Conservation (phyloP, 108 stramenopile genomes). For the Conticribra weissflogii region DNA sequence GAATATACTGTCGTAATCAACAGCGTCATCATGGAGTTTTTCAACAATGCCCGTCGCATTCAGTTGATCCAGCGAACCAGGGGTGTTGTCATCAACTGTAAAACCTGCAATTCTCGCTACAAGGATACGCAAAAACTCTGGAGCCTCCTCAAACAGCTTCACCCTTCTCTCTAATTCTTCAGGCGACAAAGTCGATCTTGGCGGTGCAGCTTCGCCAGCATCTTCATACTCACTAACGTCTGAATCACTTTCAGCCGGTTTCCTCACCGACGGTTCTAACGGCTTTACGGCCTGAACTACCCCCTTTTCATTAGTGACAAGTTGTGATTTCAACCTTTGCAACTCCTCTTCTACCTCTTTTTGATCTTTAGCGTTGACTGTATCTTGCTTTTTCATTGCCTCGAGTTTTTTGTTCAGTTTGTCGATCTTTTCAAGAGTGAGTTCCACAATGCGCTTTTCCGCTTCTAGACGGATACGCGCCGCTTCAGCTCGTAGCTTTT, state of each 20-base stretch:
- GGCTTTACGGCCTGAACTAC: constrained; percentile 4
- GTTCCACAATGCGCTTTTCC: constrained; percentile 62
- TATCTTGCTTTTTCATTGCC: constrained; percentile 23
- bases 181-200: constrained; percentile 12
- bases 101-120: constrained; percentile 44
- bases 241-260: background rate
- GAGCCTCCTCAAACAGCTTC: constrained; percentile 42
- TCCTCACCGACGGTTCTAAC: constrained; percentile 8
- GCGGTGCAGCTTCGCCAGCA: background rate
- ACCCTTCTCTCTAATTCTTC: constrained; percentile 46
- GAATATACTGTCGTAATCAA: constrained; percentile 15
- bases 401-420: constrained; percentile 56
- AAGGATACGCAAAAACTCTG: constrained; percentile 52
- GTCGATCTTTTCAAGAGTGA: constrained; percentile 74
- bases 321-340: constrained; percentile 47
- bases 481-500: constrained; percentile 57
- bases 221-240: constrained; percentile 1
- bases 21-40: constrained; percentile 40
- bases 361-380: constrained; percentile 23
- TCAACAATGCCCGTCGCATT: constrained; percentile 40
- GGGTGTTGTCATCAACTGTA: constrained; percentile 42
- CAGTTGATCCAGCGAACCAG: constrained; percentile 38
- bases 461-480: constrained; percentile 74
- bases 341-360: constrained; percentile 35
- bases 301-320: constrained; percentile 49